These are phyloP conservation scores for Citrus australasica DNA, from an alignment of 345 rosid genomes.

Conservation along the genomic window DNA sequence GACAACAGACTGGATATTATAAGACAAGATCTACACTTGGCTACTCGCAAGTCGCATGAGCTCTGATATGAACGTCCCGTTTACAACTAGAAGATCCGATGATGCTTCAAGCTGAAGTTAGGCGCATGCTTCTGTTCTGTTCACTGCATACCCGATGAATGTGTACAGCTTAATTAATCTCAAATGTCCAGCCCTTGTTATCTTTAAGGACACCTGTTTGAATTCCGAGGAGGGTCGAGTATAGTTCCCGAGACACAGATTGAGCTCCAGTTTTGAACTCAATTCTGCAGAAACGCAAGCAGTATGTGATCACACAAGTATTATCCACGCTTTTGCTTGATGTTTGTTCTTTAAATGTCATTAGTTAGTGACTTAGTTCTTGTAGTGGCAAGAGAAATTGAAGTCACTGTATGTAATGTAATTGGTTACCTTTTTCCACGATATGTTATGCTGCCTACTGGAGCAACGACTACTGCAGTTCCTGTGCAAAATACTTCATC, in stretches of 20 bases:
- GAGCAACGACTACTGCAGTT: slow-evolving; percentile 50
- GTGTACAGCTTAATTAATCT: background rate
- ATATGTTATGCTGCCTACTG: slow-evolving; percentile 14
- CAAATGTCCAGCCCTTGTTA: slow-evolving; percentile 26
- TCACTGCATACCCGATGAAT: background rate
- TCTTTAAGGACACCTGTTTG: slow-evolving; percentile 24
- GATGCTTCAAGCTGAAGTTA: background rate
- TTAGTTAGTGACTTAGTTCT: background rate
- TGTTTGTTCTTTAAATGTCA: background rate
- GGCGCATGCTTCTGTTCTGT: background rate
- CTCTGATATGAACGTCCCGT: too few species aligned
- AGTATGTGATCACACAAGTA: background rate
- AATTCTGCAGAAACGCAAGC: slow-evolving; percentile 15
- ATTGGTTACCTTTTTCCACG: background rate
- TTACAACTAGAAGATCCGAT: background rate
- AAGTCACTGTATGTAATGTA: background rate
- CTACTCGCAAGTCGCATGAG: too few species aligned
- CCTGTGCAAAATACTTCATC: slow-evolving; percentile 63
- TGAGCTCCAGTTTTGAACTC: slow-evolving; percentile 5
- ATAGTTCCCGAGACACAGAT: slow-evolving; percentile 8
- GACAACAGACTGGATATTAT: too few species aligned
- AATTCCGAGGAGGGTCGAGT: slow-evolving; percentile 23
- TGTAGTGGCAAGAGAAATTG: background rate
- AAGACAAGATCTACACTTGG: too few species aligned
- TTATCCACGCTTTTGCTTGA: background rate